Percentiles rank a stretch among this genome's conserved stretches.
phyloP scores from a whole-genome alignment of 495 filamentous ascomycete species.

The Penicillium mononematosum region DNA sequence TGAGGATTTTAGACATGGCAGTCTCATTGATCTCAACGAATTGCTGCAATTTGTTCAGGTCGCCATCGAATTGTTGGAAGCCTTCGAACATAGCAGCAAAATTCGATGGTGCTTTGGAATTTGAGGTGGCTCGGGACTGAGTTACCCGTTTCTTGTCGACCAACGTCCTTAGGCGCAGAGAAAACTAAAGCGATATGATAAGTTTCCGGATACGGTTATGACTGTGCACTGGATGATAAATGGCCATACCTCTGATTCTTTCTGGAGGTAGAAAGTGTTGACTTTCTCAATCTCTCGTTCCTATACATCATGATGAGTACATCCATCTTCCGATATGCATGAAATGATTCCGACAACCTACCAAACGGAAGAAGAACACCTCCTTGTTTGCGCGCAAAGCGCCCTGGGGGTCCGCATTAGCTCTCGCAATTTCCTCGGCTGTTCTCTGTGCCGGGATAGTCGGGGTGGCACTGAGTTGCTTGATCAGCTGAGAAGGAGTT shows the following conservation, averaged over 20 bases:
- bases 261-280: conserved; percentile 95
- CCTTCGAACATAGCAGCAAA: conserved; percentile 94
- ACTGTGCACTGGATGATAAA: neutral
- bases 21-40: conserved; percentile 98
- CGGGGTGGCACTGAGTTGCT: conserved; percentile 89
- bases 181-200: conserved; percentile 58
- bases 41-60: conserved; percentile 96
- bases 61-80: conserved; percentile 92
- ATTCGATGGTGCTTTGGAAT: conserved; percentile 82
- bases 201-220: conserved; percentile 7
- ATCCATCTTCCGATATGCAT: neutral
- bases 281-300: conserved; percentile 98
- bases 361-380: conserved; percentile 96
- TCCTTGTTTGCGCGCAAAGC: conserved; percentile 96
- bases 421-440: conserved; percentile 42
- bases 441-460: conserved; percentile 73
- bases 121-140: conserved; percentile 67
- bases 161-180: conserved; percentile 84
- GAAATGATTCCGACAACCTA: conserved; percentile 41
- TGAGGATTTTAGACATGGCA: conserved; percentile 96
- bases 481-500: conserved; percentile 75
- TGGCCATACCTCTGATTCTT: conserved; percentile 84
- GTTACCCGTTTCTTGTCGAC: conserved; percentile 91
- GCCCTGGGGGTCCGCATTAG: conserved; percentile 70
- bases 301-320: conserved; percentile 42